Evolutionary conservation across 805 yeast genomes (phyloP), one percentile per base, ranked within the genome.

Genomic region (Lipomyces sp.): DNA sequence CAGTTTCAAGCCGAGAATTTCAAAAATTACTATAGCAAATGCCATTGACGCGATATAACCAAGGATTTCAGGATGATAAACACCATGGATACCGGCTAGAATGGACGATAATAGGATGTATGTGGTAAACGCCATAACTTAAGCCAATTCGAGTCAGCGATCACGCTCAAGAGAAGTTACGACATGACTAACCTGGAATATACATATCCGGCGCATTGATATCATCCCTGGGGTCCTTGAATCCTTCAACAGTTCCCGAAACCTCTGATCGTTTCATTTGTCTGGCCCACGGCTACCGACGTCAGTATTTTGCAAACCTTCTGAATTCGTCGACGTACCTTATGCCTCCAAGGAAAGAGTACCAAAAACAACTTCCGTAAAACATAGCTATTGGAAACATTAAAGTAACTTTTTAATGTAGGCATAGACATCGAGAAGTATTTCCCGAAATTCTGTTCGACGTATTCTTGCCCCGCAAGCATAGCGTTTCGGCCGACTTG

Each of bases 161-260:
- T 13, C 24, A 24, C 24, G 53, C 4, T 4, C 59, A 10, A n/a
- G 1, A 4, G 24, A 15, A 15, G 29, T 2, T 7, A 6, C 11
- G n/a, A 13, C 29, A n/a, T 24, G 24, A 33, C 70, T 7, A 53
- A 65, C 70, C 62, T 11, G 99, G 99, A 63, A 95, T 90, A 78
- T 95, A 95, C 81, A 95, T 84, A 77, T 95, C 99, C 2, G 99
- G 99, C 0, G 98, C 96, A 75, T 96, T 95, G 65, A 89, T 83
- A 76, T 95, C 99, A 68, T 90, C 90, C 57, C 84, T 79, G 15
- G 99, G 97, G 10, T 90, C 86, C 1, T 91, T 88, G 77, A 83
- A 91, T 29, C 80, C 84, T 42, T 78, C 79, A 29, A 78, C 73
- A 29, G 75, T 76, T 6, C 79, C 78, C 30, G 76, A 78, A 53